Conservation (phyloP, 2,329 filamentous ascomycete species). For the Neurospora sp. region DNA sequence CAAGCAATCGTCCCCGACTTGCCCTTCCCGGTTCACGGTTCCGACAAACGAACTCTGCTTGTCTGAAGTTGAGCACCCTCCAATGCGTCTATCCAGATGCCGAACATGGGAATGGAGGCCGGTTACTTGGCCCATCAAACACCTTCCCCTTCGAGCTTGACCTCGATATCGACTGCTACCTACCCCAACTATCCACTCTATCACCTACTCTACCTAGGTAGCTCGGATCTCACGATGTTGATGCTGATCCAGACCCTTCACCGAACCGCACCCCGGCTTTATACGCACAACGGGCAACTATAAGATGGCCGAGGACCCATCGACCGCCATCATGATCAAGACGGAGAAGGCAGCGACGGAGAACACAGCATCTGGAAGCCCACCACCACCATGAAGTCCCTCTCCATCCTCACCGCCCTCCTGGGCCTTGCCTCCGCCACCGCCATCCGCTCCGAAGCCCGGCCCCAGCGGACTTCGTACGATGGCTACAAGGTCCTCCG, state of each 20-base stretch:
- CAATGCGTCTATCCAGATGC: background rate
- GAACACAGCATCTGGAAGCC: background rate
- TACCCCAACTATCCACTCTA: background rate
- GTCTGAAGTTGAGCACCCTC: background rate
- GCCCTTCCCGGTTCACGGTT: background rate
- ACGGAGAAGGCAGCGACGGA: background rate
- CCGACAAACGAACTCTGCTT: background rate
- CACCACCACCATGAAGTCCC: slow-evolving; percentile 11
- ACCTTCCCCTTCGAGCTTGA: background rate
- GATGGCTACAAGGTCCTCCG: slow-evolving; percentile 36
- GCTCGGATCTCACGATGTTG: background rate
- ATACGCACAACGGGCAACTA: background rate
- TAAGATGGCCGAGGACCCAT: background rate
- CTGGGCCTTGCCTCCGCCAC: slow-evolving; percentile 12
- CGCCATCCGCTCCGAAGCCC: slow-evolving; percentile 3
- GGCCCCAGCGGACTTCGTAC: slow-evolving; percentile 24
- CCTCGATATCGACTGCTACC: background rate
- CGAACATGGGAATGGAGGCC: background rate
- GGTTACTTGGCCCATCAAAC: background rate
- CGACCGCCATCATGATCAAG: background rate
- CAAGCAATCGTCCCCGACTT: background rate
- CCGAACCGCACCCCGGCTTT: background rate
- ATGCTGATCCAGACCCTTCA: background rate
- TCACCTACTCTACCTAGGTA: background rate
- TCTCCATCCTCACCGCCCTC: slow-evolving; percentile 5